phyloP scores from a whole-genome alignment of 768 basidiomycete species.

The Rhizopogon rudus region DNA sequence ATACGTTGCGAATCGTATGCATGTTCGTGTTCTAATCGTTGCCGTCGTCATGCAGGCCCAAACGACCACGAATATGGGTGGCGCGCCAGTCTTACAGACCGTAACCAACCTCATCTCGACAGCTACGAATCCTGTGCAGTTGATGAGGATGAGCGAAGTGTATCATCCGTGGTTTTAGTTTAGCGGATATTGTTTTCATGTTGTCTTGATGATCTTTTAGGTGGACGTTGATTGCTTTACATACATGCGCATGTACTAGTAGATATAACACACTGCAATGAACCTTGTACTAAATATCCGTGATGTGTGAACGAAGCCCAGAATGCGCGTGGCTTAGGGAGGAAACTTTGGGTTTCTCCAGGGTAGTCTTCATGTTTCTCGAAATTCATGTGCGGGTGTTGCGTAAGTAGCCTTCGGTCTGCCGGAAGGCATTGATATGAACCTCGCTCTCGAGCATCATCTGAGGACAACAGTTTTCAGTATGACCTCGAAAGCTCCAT shows the following conservation, averaged over 20 bases:
- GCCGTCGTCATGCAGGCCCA: constrained; percentile 5
- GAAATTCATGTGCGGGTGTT: constrained; percentile 27
- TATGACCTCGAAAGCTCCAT: neutral
- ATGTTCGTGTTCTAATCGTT: neutral
- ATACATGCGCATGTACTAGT: neutral
- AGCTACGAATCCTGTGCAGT: constrained; percentile 81
- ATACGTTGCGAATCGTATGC: neutral
- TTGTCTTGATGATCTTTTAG: neutral
- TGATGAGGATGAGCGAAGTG: constrained; percentile 82
- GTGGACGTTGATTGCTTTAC: neutral
- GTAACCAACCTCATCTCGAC: constrained; percentile 78
- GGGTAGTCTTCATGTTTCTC: neutral
- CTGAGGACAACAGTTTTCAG: constrained; percentile 26
- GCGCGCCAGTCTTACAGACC: constrained; percentile 64
- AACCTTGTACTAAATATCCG: no score
- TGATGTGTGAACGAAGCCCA: neutral
- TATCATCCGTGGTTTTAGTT: constrained; percentile 81
- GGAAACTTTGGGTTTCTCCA: neutral
- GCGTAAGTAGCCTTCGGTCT: constrained; percentile 68
- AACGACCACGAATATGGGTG: constrained; percentile 14
- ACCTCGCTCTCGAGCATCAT: constrained; percentile 75
- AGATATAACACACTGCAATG: neutral
- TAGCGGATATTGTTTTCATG: neutral
- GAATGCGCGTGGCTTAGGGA: no score
- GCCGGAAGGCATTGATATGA: constrained; percentile 63